phyloP scores from a whole-genome alignment of 106 monocot species.

The Allium sativum region DNA sequence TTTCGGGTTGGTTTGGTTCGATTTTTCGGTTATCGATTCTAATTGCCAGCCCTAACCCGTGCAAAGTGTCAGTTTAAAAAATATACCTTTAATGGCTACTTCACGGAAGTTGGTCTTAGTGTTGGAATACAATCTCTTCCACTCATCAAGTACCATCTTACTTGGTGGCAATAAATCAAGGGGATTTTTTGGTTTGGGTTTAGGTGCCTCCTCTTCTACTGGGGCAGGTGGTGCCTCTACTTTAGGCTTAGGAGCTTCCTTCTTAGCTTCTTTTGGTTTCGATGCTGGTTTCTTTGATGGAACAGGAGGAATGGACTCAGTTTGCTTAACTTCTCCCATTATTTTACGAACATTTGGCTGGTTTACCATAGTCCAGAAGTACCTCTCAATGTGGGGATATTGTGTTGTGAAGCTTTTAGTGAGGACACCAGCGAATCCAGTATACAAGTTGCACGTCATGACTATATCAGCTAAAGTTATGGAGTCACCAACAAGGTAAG shows the following conservation, averaged over 20 bases:
- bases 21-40: no score
- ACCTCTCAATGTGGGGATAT: conserved; percentile 87
- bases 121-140: conserved; percentile 96
- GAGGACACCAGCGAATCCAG: conserved; percentile 42
- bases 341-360: conserved; percentile 69
- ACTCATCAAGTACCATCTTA: conserved; percentile 89
- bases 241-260: conserved; percentile 54
- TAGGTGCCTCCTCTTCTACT: conserved; percentile 67
- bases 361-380: conserved; percentile 87
- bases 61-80: not conserved
- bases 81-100: conserved; percentile 83
- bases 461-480: conserved; percentile 81
- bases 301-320: conserved; percentile 50
- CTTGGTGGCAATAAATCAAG: conserved; percentile 83
- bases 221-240: conserved; percentile 16
- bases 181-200: conserved; percentile 71
- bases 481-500: conserved; percentile 66
- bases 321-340: conserved; percentile 63
- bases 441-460: conserved; percentile 57
- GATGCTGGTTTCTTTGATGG: conserved; percentile 33
- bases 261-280: conserved; percentile 37
- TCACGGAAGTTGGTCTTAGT: conserved; percentile 94
- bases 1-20: no score
- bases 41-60: no score
- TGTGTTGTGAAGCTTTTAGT: conserved; percentile 71